A percentile compares a stretch with the other conserved stretches of the same genome.
Evolutionary conservation across 345 rosid species (phyloP).

Genomic region (Salix dunnii): DNA sequence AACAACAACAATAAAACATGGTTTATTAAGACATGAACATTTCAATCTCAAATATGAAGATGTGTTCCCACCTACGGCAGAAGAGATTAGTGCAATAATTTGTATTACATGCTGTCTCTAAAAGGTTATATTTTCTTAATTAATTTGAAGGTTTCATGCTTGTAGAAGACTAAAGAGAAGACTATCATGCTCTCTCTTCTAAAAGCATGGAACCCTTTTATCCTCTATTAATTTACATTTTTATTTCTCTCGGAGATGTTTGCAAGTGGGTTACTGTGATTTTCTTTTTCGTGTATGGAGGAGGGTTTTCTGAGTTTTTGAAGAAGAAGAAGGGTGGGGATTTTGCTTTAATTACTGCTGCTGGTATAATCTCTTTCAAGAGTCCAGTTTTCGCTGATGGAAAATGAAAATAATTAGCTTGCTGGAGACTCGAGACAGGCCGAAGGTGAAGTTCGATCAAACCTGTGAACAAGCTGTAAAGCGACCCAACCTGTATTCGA

Average conservation of each 20-base stretch:
- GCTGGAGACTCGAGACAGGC: background rate
- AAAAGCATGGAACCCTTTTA: background rate
- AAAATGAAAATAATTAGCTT: background rate
- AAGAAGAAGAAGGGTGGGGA: too few species aligned
- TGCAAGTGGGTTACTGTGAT: too few species aligned
- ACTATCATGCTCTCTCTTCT: background rate
- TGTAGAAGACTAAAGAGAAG: slow-evolving; percentile 4
- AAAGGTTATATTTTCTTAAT: background rate
- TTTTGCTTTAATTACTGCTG: too few species aligned
- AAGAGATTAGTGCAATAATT: slow-evolving; percentile 1
- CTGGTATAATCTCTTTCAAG: background rate
- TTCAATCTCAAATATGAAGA: background rate
- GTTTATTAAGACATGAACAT: background rate
- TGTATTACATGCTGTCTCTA: slow-evolving; percentile 17
- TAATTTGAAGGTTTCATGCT: background rate
- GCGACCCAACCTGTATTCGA: background rate
- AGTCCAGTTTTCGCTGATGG: background rate
- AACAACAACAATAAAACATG: too few species aligned
- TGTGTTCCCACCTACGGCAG: background rate
- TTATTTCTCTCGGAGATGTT: background rate
- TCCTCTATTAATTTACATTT: background rate
- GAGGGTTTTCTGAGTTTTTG: too few species aligned
- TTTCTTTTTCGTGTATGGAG: too few species aligned
- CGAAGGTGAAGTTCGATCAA: background rate
- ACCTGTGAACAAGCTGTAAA: slow-evolving; percentile 5